A percentile compares a stretch with the other conserved stretches of the same genome.
These are phyloP conservation scores for Berberis vulgaris DNA, from an alignment of 164 flowering plant species.

Conservation along the genomic window DNA sequence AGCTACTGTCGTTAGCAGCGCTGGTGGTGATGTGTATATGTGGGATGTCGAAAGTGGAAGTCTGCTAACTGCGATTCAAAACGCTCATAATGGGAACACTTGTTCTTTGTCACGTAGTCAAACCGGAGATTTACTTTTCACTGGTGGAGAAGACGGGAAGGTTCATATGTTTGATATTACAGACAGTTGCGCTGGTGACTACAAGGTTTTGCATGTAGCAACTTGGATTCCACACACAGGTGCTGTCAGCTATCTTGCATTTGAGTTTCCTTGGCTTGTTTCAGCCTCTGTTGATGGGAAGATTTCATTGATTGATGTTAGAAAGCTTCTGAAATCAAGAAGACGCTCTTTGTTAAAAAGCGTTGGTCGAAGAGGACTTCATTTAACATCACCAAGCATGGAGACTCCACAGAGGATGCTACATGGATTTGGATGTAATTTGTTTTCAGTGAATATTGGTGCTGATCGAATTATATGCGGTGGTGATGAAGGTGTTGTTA, in stretches of 20 bases:
- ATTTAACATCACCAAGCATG: slow-evolving; percentile 6
- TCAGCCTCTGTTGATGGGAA: slow-evolving; percentile 88
- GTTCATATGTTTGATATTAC: slow-evolving; percentile 74
- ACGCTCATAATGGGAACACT: slow-evolving; percentile 56
- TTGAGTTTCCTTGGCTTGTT: slow-evolving; percentile 96
- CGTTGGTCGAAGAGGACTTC: background rate
- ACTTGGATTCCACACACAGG: slow-evolving; percentile 77
- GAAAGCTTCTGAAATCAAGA: slow-evolving; percentile 48
- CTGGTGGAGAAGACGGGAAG: slow-evolving; percentile 92
- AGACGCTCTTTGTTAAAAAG: slow-evolving; percentile 9
- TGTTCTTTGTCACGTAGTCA: slow-evolving; percentile 64
- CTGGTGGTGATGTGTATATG: slow-evolving; percentile 72
- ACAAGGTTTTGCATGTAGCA: slow-evolving; percentile 27
- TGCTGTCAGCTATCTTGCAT: slow-evolving; percentile 70
- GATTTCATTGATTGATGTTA: slow-evolving; percentile 67
- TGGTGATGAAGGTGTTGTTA: slow-evolving; percentile 80
- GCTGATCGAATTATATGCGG: slow-evolving; percentile 16
- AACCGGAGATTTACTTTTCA: slow-evolving; percentile 67
- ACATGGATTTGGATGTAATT: slow-evolving; percentile 64
- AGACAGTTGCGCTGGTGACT: background rate
- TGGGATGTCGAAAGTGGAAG: slow-evolving; percentile 58
- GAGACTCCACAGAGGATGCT: slow-evolving; percentile 95
- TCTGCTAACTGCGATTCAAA: slow-evolving; percentile 22
- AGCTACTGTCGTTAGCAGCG: slow-evolving; percentile 49
- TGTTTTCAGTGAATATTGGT: slow-evolving; percentile 73